Evolutionary conservation across 31 red algal species (phyloP).

Genomic region (Endocladia muricata): DNA sequence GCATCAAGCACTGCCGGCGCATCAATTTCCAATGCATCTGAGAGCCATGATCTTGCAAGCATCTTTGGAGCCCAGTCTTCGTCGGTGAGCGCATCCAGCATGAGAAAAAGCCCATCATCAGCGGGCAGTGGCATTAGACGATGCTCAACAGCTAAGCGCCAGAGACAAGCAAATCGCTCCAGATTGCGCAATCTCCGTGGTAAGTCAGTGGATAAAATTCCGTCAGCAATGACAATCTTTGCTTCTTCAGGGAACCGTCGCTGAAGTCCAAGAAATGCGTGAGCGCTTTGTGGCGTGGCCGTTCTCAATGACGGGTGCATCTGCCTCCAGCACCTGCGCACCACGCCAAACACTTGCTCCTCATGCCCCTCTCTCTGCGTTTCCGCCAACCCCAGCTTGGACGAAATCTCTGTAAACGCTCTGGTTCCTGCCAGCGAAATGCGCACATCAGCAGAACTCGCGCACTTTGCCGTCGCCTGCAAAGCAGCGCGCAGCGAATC

Average conservation of each 20-base stretch:
- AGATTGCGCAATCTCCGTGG: conserved; percentile 67
- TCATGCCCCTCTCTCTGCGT: conserved; percentile 1
- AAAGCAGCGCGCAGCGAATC: conserved; percentile 31
- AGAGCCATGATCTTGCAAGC: conserved; percentile 67
- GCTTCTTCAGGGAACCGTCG: conserved; percentile 56
- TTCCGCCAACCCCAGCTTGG: background rate
- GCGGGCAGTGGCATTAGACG: conserved; percentile 57
- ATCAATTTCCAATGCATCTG: conserved; percentile 60
- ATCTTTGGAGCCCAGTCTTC: conserved; percentile 70
- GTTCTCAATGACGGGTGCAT: conserved; percentile 80
- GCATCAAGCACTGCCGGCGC: conserved; percentile 65
- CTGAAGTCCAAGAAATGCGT: conserved; percentile 57
- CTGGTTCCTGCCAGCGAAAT: conserved; percentile 64
- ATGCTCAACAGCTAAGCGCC: conserved; percentile 67
- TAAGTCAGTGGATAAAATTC: conserved; percentile 56
- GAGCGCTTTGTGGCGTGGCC: conserved; percentile 67
- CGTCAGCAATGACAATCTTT: conserved; percentile 69
- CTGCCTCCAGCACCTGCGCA: conserved; percentile 67
- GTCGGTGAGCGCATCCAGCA: conserved; percentile 75
- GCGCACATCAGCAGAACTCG: conserved; percentile 61
- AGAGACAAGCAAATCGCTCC: conserved; percentile 73
- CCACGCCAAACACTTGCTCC: conserved; percentile 58
- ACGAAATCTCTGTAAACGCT: conserved; percentile 59
- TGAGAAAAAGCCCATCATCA: conserved; percentile 61
- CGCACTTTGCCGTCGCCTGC: conserved; percentile 68